Evolutionary conservation across 2,329 filamentous ascomycete genomes (phyloP).

Genomic region (Penicillium sp.): DNA sequence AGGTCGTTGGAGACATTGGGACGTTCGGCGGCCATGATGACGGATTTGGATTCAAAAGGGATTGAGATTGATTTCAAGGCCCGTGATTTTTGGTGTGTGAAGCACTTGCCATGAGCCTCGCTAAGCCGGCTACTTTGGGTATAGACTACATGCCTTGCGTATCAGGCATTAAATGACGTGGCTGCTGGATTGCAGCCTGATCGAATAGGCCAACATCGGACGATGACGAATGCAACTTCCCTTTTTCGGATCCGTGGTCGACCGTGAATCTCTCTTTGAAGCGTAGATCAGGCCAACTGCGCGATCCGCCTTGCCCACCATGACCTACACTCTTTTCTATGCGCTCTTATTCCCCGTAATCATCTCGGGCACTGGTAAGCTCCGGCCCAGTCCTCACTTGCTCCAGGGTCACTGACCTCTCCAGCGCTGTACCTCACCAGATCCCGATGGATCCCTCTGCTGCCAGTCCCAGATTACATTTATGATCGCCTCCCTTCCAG

Average conservation of each 20-base stretch:
- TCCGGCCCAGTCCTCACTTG: neutral
- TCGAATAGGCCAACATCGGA: neutral
- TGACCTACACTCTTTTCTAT: conserved; percentile 77
- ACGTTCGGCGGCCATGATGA: conserved; percentile 51
- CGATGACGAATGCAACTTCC: neutral
- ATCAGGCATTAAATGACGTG: neutral
- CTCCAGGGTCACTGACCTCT: conserved; percentile 1
- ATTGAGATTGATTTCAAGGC: conserved; percentile 25
- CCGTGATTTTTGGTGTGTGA: conserved; percentile 27
- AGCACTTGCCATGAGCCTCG: conserved; percentile 31
- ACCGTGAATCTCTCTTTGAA: neutral
- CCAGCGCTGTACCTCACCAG: conserved; percentile 78
- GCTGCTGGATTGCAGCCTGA: neutral
- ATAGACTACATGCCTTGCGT: conserved; percentile 19
- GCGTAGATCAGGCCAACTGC: neutral
- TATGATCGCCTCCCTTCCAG: conserved; percentile 76
- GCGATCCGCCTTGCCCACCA: conserved; percentile 41
- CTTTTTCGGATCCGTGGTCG: neutral
- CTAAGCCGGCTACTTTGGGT: conserved; percentile 40
- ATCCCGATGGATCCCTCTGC: conserved; percentile 68
- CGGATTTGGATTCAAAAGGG: conserved; percentile 24
- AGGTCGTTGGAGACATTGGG: conserved; percentile 85
- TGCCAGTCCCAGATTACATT: conserved; percentile 66
- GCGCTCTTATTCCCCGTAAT: conserved; percentile 71
- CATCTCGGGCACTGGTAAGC: conserved; percentile 66